These are phyloP conservation scores for Lentinus tigrinus DNA, from an alignment of 768 basidiomycete species.

Conservation along the genomic window DNA sequence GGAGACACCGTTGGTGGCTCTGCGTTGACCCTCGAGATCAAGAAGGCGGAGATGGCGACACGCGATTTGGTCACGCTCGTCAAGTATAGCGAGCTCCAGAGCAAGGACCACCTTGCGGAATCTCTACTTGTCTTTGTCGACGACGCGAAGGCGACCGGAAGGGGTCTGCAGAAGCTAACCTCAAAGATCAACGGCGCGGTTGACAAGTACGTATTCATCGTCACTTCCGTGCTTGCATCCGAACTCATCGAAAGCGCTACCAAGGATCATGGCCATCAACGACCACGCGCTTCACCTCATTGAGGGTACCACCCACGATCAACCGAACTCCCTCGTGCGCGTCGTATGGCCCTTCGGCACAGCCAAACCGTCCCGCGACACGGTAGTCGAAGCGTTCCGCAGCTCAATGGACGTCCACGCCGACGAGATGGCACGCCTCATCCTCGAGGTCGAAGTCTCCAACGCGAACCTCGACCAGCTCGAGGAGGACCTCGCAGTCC, in stretches of 20 bases:
- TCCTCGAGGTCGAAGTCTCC: constrained; percentile 66
- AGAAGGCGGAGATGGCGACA: constrained; percentile 78
- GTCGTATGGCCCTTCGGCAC: constrained; percentile 33
- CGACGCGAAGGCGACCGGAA: constrained; percentile 60
- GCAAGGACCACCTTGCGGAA: constrained; percentile 55
- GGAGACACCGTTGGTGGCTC: constrained; percentile 59
- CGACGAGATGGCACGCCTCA: constrained; percentile 48
- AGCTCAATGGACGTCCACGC: constrained; percentile 64
- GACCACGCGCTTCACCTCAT: constrained; percentile 67
- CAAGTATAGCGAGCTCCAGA: constrained; percentile 58
- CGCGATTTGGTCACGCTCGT: constrained; percentile 65
- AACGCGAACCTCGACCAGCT: constrained; percentile 56
- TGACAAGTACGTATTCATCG: constrained; percentile 52
- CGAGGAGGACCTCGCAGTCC: constrained; percentile 54
- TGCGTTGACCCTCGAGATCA: constrained; percentile 62
- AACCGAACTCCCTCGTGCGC: constrained; percentile 26
- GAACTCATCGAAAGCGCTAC: not conserved
- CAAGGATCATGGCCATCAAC: constrained; percentile 72
- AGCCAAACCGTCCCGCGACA: constrained; percentile 35
- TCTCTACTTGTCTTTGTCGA: constrained; percentile 52
- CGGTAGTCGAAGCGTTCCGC: constrained; percentile 54
- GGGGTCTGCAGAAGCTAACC: constrained; percentile 59
- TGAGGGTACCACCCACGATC: constrained; percentile 33
- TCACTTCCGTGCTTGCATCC: not conserved
- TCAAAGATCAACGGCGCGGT: constrained; percentile 73